A percentile compares a stretch with the other conserved stretches of the same genome.
These are phyloP conservation scores for Naganishia friedmannii DNA, from an alignment of 768 basidiomycete genomes.

Conservation along the genomic window DNA sequence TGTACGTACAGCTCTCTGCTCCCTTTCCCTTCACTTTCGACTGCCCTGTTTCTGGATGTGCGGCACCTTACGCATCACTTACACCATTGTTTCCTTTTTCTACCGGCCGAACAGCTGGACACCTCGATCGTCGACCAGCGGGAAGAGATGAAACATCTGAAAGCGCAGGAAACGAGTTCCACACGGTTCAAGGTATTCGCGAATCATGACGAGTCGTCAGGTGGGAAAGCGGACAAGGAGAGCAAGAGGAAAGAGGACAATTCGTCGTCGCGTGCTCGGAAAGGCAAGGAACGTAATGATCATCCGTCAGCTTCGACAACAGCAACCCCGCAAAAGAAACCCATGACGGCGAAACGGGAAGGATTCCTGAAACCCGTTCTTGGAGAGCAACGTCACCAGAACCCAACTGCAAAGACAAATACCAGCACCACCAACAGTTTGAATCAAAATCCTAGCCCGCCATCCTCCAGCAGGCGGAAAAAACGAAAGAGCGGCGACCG, in stretches of 20 bases:
- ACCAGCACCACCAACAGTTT: background rate
- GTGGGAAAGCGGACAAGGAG: background rate
- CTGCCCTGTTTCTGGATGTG: too few relatives aligned
- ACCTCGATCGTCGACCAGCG: constrained; percentile 11
- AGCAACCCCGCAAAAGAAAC: background rate
- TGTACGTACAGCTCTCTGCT: background rate
- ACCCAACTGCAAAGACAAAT: background rate
- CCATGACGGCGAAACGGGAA: background rate
- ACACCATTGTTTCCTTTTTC: background rate
- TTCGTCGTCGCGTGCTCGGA: background rate
- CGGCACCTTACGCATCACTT: background rate
- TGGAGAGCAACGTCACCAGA: background rate
- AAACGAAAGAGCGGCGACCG: constrained; percentile 12
- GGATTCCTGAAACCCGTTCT: background rate
- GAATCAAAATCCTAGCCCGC: too few relatives aligned
- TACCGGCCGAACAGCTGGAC: background rate
- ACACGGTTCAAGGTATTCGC: constrained; percentile 15
- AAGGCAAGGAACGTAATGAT: background rate
- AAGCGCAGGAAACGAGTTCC: constrained; percentile 4
- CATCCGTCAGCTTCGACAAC: background rate
- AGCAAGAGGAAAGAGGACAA: background rate
- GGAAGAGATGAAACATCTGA: constrained; percentile 4
- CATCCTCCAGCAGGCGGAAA: background rate
- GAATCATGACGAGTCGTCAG: background rate
- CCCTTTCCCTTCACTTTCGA: too few relatives aligned